These are phyloP conservation scores for Conidiobolus incongruus DNA, from an alignment of 371 early-diverging fungal genomes.

Conservation along the genomic window DNA sequence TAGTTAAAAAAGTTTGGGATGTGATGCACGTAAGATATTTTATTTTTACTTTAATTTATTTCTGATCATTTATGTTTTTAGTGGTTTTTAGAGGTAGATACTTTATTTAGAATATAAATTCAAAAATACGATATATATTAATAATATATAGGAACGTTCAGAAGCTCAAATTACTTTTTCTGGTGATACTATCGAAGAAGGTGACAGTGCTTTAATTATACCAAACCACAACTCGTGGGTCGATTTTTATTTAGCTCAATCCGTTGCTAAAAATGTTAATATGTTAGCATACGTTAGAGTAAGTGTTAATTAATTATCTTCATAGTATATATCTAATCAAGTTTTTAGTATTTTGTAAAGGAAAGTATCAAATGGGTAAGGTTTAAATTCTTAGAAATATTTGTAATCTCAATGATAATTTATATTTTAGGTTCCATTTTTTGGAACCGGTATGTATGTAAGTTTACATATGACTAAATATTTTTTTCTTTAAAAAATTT, in stretches of 20 bases:
- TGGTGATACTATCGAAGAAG: slow-evolving; percentile 23
- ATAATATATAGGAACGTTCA: too few species aligned
- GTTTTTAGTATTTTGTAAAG: slow-evolving; percentile 61
- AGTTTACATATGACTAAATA: slow-evolving; percentile 1
- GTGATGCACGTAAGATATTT: too few species aligned
- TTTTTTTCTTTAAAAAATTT: not conserved
- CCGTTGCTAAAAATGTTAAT: slow-evolving; percentile 26
- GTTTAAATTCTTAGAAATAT: too few species aligned
- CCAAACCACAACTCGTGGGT: slow-evolving; percentile 36
- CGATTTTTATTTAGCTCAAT: slow-evolving; percentile 37
- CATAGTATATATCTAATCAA: too few species aligned
- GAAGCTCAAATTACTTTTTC: slow-evolving; percentile 36
- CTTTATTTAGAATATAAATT: too few species aligned
- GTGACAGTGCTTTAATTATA: slow-evolving; percentile 33
- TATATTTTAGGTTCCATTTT: slow-evolving; percentile 19
- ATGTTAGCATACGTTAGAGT: slow-evolving; percentile 44
- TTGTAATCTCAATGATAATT: too few species aligned
- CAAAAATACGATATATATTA: too few species aligned
- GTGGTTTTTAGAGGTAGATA: slow-evolving; percentile 19
- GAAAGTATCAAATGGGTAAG: slow-evolving; percentile 46
- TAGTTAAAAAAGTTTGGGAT: slow-evolving; percentile 32
- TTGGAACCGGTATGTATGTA: slow-evolving; percentile 39
- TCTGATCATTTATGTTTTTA: too few species aligned
- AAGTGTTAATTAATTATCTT: too few species aligned
- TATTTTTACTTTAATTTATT: too few species aligned